Evolutionary conservation across 345 rosid genomes (phyloP).

Genomic region (Tarenaya hassleriana): DNA sequence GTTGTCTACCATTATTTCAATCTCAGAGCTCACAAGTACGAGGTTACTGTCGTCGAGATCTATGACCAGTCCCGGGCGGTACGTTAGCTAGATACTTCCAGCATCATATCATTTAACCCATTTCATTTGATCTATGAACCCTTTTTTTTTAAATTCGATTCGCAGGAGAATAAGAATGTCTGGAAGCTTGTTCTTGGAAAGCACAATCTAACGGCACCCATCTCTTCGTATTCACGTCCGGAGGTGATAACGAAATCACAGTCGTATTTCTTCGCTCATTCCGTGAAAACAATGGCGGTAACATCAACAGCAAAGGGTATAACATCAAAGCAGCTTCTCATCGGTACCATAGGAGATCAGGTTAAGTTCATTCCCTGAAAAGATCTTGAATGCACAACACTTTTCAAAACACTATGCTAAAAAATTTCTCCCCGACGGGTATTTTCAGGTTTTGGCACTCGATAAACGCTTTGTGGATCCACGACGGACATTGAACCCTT

Average conservation of each 20-base stretch:
- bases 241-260: constrained; percentile 87
- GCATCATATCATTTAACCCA: constrained; percentile 3
- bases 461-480: constrained; percentile 80
- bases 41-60: constrained; percentile 90
- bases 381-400: too few relatives aligned
- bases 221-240: constrained; percentile 77
- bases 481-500: constrained; percentile 64
- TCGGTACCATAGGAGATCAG: constrained; percentile 89
- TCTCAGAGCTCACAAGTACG: constrained; percentile 93
- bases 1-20: constrained; percentile 97
- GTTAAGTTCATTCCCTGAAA: constrained; percentile 40
- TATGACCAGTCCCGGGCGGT: constrained; percentile 99
- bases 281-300: constrained; percentile 76
- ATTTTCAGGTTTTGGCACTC: constrained; percentile 62
- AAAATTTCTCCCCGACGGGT: neutral
- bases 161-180: constrained; percentile 94
- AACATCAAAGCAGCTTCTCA: constrained; percentile 95
- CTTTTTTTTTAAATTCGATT: constrained; percentile 14
- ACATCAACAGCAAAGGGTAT: constrained; percentile 96
- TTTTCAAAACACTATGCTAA: too few relatives aligned
- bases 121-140: constrained; percentile 9
- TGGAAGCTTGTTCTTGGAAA: constrained; percentile 89
- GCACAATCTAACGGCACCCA: constrained; percentile 86
- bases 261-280: constrained; percentile 89
- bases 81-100: constrained; percentile 23